Percentiles rank a stretch among this genome's conserved stretches.
Conservation (phyloP, 805 yeast genomes). For the Wickerhamiella cacticola region DNA sequence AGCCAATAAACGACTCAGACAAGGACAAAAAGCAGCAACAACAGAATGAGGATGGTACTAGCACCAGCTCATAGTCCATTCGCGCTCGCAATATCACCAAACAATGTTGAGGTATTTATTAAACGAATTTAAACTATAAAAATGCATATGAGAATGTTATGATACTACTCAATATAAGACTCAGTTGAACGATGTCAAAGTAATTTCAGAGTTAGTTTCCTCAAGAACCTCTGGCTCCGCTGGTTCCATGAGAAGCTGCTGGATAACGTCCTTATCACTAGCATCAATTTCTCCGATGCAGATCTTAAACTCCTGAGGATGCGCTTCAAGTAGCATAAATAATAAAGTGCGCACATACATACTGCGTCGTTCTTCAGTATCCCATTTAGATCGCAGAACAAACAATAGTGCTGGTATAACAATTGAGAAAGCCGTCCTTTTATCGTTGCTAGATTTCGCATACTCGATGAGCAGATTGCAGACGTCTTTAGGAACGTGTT, state of each 20-base stretch:
- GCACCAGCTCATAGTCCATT: neutral
- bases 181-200: slow-evolving; percentile 38
- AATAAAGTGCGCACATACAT: slow-evolving; percentile 22
- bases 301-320: slow-evolving; percentile 27
- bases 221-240: slow-evolving; percentile 12
- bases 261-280: slow-evolving; percentile 16
- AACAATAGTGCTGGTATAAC: slow-evolving; percentile 27
- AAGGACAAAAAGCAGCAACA: neutral
- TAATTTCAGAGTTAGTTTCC: slow-evolving; percentile 31
- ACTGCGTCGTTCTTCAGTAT: slow-evolving; percentile 16
- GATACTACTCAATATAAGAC: neutral
- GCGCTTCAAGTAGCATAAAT: slow-evolving; percentile 25
- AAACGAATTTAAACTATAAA: neutral
- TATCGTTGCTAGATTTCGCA: neutral
- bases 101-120: no score
- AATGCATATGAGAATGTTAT: neutral
- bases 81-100: neutral
- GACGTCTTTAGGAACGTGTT: slow-evolving; percentile 7
- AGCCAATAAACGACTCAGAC: neutral
- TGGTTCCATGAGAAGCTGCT: slow-evolving; percentile 17
- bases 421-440: slow-evolving; percentile 26
- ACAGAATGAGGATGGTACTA: neutral
- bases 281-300: slow-evolving; percentile 37
- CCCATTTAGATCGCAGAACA: slow-evolving; percentile 18
- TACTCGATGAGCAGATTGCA: slow-evolving; percentile 13